Percentiles rank a stretch among this genome's conserved stretches.
Conservation (phyloP, 306 rosid genomes). For the Lotus japonicus region DNA sequence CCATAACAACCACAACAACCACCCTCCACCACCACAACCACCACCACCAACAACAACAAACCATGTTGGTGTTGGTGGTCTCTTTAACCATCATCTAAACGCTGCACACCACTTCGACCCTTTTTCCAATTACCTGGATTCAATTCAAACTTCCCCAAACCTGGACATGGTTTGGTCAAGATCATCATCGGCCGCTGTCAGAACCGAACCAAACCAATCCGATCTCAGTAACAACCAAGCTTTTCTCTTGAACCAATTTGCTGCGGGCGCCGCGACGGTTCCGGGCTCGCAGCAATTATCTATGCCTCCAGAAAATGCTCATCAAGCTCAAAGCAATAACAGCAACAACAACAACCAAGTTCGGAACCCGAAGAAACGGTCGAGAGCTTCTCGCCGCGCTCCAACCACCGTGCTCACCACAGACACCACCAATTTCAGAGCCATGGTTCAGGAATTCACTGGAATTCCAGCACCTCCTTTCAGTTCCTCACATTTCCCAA, state of each 20-base stretch:
- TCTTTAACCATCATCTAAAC: background rate
- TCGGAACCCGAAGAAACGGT: constrained; percentile 81
- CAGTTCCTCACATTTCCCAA: constrained; percentile 48
- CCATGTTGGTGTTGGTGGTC: background rate
- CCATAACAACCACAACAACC: background rate
- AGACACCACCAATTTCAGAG: constrained; percentile 87
- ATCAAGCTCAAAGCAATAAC: constrained; percentile 9
- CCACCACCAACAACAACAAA: background rate
- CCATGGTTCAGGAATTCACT: constrained; percentile 99
- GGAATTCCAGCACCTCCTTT: constrained; percentile 96
- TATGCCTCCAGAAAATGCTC: constrained; percentile 20
- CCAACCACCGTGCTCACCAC: constrained; percentile 92
- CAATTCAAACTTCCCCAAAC: constrained; percentile 30
- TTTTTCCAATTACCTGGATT: constrained; percentile 53
- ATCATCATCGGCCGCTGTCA: too few relatives aligned
- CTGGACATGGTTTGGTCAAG: constrained; percentile 55
- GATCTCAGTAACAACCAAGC: constrained; percentile 42
- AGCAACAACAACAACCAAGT: constrained; percentile 16
- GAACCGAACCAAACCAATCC: constrained; percentile 48
- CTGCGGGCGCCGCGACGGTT: background rate
- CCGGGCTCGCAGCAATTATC: constrained; percentile 26
- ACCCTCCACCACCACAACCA: background rate
- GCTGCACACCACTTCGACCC: constrained; percentile 40
- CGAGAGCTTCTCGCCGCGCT: constrained; percentile 91
- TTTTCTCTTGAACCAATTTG: constrained; percentile 31